phyloP scores from a whole-genome alignment of 345 rosid species.

The Rhodamnia argentea region DNA sequence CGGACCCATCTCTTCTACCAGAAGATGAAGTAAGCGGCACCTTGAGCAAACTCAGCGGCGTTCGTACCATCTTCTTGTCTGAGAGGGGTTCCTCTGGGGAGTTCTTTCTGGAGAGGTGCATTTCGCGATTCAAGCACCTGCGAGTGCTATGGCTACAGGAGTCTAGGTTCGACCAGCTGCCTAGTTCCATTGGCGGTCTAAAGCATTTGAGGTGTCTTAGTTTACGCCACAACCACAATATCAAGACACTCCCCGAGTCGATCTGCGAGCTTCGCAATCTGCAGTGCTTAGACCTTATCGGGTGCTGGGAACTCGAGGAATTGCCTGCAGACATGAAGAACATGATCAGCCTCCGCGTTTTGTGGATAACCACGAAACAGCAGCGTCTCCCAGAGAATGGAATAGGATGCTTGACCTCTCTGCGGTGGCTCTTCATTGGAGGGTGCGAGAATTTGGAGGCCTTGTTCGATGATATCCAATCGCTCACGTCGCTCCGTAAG shows the following conservation, averaged over 20 bases:
- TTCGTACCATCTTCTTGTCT: slow-evolving; percentile 3
- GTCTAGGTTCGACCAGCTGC: slow-evolving; percentile 2
- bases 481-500: slow-evolving; percentile 2
- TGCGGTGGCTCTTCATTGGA: not conserved
- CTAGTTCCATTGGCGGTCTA: not conserved
- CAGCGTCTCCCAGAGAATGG: not conserved
- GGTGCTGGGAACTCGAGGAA: slow-evolving; percentile 3
- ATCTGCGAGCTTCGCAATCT: slow-evolving; percentile 11
- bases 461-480: slow-evolving; percentile 1
- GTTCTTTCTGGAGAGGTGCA: not conserved
- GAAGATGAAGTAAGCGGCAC: not conserved
- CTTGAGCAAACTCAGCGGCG: not conserved
- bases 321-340: slow-evolving; percentile 2
- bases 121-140: not conserved
- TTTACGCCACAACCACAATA: not conserved
- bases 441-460: slow-evolving; percentile 4
- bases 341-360: slow-evolving; percentile 5
- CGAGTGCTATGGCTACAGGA: not conserved
- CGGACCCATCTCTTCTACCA: not conserved
- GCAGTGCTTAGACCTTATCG: not conserved
- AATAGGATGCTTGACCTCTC: slow-evolving; percentile 9
- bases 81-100: not conserved
- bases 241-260: slow-evolving; percentile 5
- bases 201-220: slow-evolving; percentile 18
- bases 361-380: slow-evolving; percentile 5